These are phyloP conservation scores for Pythium sp. DNA, from an alignment of 352 stramenopile genomes.

Conservation along the genomic window DNA sequence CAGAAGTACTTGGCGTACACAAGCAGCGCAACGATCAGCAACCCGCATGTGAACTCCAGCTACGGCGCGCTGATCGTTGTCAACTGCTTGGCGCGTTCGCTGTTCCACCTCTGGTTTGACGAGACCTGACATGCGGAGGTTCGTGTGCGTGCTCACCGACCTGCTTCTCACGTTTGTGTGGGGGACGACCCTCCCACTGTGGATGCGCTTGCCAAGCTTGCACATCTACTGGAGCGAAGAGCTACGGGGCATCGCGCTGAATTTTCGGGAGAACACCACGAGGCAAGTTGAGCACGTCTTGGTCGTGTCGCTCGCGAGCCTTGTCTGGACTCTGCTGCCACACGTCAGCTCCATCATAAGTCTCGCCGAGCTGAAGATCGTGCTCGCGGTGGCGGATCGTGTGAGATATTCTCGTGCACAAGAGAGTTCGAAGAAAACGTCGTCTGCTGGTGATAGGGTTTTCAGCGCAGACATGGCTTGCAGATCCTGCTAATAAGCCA, in stretches of 20 bases:
- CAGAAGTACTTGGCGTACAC: background rate
- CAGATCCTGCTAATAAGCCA: background rate
- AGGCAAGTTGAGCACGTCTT: background rate
- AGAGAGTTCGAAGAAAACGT: background rate
- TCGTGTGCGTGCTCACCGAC: slow-evolving; percentile 1
- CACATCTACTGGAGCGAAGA: background rate
- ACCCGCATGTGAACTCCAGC: background rate
- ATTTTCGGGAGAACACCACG: background rate
- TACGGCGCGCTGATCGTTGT: slow-evolving; percentile 4
- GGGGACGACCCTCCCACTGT: background rate
- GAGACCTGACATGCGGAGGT: background rate
- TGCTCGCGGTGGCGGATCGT: background rate
- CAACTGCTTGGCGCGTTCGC: background rate
- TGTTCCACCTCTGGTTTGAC: slow-evolving; percentile 3
- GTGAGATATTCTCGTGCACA: background rate
- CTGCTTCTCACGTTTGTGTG: slow-evolving; percentile 6
- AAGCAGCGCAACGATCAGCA: slow-evolving; percentile 5
- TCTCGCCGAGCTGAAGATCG: background rate
- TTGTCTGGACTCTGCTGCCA: background rate
- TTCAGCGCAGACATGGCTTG: background rate
- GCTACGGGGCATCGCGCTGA: background rate
- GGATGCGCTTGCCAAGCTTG: background rate
- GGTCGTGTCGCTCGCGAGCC: background rate
- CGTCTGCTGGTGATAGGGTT: background rate
- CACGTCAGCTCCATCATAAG: background rate